Percentiles rank a stretch among this genome's conserved stretches.
These are phyloP conservation scores for Fusarium sp. DNA, from an alignment of 2,329 filamentous ascomycete species.

Conservation along the genomic window DNA sequence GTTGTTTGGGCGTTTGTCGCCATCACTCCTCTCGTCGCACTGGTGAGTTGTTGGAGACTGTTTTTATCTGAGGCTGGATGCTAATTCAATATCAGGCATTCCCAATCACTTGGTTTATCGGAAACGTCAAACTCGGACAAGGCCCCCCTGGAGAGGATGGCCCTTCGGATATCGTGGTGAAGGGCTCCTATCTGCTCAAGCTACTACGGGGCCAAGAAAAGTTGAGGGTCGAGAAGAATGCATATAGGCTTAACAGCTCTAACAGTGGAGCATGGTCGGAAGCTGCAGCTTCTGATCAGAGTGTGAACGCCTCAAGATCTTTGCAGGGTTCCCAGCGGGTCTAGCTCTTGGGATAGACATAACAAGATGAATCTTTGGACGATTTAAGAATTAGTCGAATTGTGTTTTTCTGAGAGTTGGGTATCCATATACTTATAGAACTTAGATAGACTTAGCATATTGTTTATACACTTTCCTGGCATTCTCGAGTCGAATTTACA, in stretches of 20 bases:
- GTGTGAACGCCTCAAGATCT: conserved; percentile 1
- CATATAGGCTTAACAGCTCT: conserved; percentile 31
- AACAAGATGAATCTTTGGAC: background rate
- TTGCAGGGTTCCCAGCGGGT: conserved; percentile 16
- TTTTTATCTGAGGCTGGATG: background rate
- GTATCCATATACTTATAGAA: conserved; percentile 14
- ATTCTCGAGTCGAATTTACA: background rate
- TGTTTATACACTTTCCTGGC: background rate
- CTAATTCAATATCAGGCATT: conserved; percentile 42
- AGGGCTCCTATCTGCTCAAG: conserved; percentile 49
- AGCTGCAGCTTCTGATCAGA: conserved; percentile 4
- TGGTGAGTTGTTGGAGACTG: conserved; percentile 47
- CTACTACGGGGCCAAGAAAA: conserved; percentile 38
- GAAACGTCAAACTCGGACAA: conserved; percentile 50
- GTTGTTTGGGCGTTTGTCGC: conserved; percentile 76
- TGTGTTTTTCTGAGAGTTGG: background rate
- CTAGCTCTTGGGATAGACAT: background rate
- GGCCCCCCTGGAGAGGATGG: conserved; percentile 45
- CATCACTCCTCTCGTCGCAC: conserved; percentile 68
- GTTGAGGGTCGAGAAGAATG: conserved; percentile 28
- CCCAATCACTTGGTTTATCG: conserved; percentile 46
- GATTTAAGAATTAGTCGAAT: background rate
- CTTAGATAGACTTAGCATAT: background rate
- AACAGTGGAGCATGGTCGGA: conserved; percentile 14
- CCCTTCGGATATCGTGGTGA: conserved; percentile 46